Conservation (phyloP, 1,284 basidiomycete species). For the Megacollybia platyphylla region DNA sequence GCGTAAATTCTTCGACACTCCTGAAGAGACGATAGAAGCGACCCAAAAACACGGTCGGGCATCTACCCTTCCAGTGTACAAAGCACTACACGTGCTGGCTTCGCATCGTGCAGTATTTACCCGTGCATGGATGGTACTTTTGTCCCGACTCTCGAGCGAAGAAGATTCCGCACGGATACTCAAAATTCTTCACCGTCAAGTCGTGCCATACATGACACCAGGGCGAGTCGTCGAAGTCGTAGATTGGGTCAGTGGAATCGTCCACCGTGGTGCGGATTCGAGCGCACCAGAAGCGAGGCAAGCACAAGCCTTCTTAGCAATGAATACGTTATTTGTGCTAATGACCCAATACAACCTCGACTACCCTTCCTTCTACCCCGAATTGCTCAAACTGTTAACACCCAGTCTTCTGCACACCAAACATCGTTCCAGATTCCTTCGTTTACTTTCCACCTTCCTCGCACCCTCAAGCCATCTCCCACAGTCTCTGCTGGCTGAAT, state of each 20-base stretch:
- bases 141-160: conserved; percentile 42
- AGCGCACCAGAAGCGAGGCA: conserved; percentile 26
- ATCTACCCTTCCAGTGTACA: conserved; percentile 57
- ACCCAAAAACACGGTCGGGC: conserved; percentile 31
- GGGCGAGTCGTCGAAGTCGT: conserved; percentile 67
- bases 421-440: conserved; percentile 91
- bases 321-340: conserved; percentile 86
- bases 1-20: conserved; percentile 72
- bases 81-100: conserved; percentile 59
- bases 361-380: conserved; percentile 91
- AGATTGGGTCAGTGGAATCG: conserved; percentile 88
- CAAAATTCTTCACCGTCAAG: conserved; percentile 72
- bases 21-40: conserved; percentile 21
- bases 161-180: conserved; percentile 44
- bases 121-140: conserved; percentile 60
- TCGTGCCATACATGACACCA: conserved; percentile 70
- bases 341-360: conserved; percentile 94
- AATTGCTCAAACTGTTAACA: conserved; percentile 86
- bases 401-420: conserved; percentile 83
- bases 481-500: conserved; percentile 81
- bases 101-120: conserved; percentile 75
- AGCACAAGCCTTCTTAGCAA: conserved; percentile 77
- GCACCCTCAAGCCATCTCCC: conserved; percentile 87
- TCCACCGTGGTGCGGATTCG: conserved; percentile 57
- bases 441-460: conserved; percentile 83